Evolutionary conservation across 2,329 filamentous ascomycete species (phyloP), one percentile per base, ranked within the genome.

Genomic region (Achaetomium macrosporum): DNA sequence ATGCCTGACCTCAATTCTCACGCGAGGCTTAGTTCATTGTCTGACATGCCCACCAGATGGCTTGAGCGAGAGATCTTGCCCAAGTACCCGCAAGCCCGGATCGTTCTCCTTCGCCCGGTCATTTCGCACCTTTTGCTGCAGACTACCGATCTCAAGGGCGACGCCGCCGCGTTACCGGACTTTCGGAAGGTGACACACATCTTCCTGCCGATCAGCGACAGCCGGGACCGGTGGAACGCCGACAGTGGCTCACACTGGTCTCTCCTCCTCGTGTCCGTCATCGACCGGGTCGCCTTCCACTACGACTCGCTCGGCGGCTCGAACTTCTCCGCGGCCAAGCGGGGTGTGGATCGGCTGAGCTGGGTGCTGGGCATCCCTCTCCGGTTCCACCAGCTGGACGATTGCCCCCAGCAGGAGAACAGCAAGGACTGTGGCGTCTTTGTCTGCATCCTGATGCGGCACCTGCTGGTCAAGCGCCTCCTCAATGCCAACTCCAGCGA

Each of bases 191-290:
- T 88, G 40, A 95, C 91, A 4, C 93, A 99, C 70, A 86, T 96
- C 62, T 99, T 99, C 73, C 81, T 99, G 2, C 93, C 93, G 17
- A 86, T 99, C 68, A 97, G 96, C 71, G 91, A 99, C 72, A 88
- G 84, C 63, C 78, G 80, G 43, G 88, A 90, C 61, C 82, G 87
- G 44, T 80, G 78, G 46, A 74, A 85, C 52, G 85, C 90, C n/a
- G 91, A 96, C 71, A 90, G 88, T 39, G 93, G 93, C 37, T 88
- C 87, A 3, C 93, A 99, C 69, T 99, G 93, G 93, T 95, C 90
- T 0, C 75, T 99, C 0, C 82, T 99, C 1, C 81, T 99, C 2
- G 91, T 99, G 31, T 90, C 85, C 12, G 80, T 90, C 39, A 83
- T 95, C 46, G 93, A 99, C 66, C 84, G 89, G 9, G 84, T 96